phyloP scores from a whole-genome alignment of 345 rosid genomes.

The Triadica sebifera region DNA sequence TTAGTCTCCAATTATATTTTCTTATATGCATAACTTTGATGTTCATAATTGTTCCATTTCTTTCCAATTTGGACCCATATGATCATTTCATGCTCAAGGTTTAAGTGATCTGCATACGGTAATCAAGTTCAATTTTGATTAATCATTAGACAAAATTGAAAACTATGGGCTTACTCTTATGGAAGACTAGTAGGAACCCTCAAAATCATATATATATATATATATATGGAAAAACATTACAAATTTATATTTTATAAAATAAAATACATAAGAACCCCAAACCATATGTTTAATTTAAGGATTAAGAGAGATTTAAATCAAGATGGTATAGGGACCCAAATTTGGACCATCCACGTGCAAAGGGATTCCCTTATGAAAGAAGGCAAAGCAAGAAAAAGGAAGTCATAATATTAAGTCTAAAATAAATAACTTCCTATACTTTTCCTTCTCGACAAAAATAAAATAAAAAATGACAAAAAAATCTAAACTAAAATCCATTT shows the following conservation, averaged over 20 bases:
- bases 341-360: slow-evolving; percentile 39
- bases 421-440: slow-evolving; percentile 10
- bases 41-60: background rate
- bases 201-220: too few species aligned
- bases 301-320: background rate
- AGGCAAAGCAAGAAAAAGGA: slow-evolving; percentile 3
- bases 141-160: background rate
- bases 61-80: background rate
- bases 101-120: background rate
- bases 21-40: background rate
- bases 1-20: background rate
- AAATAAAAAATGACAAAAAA: background rate
- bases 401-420: slow-evolving; percentile 21
- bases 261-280: background rate
- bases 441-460: slow-evolving; percentile 4
- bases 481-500: background rate
- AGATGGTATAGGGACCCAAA: slow-evolving; percentile 15
- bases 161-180: background rate
- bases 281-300: background rate
- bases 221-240: too few species aligned
- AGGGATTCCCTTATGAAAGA: slow-evolving; percentile 20
- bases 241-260: background rate
- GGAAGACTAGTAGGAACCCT: too few species aligned
- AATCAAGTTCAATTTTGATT: background rate
- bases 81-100: background rate